Base-by-base conservation (phyloP, 805 yeast species). In the Pichia membranifaciens region DNA sequence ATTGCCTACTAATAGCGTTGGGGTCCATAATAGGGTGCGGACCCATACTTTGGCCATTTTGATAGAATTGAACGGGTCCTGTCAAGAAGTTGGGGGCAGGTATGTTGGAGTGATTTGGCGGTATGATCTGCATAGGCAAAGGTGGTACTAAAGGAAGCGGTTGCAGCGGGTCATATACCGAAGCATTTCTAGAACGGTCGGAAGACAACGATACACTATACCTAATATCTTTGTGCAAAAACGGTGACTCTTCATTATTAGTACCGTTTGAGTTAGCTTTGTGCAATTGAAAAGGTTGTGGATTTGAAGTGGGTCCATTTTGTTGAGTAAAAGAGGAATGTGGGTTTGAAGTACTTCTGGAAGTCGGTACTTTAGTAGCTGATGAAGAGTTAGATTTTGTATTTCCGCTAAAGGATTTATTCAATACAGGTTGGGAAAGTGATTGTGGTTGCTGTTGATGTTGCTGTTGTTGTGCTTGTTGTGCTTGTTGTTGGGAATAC, bases 91-190 rank as follows among this genome's bases (percentile, higher is more conserved):
- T 25, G 10, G n/a, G 20, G 7, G 12, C 33, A 44, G 18, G 17
- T 3, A 20, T 13, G 17, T 10, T 18, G 20, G 18, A 22, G 16
- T 40, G 47, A 15, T 13, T 25, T 20, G 7, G 5, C 16, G 37
- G 31, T 7, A 31, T 4, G 17, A 32, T 17, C 29, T 45, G 43
- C 22, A 44, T 21, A n/a, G 33, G 45, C n/a, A 18, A 20, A 38
- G 29, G 48, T 31, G 13, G 44, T 38, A 29, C 16, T 17, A 28
- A 16, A 15, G 56, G 58, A 31, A 52, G 21, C 10, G 62, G 60
- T 43, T 57, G 66, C 38, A 65, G 49, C 3, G 70, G 68, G 45
- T 61, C 70, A 51, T 64, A 65, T 17, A 72, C 66, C 13, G 76
- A 71, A 31, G 64, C 58, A 50, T 72, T 72, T 39, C 77, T 62